Percentiles rank a stretch among this genome's conserved stretches.
Conservation (phyloP, 306 rosid species). For the Citrullus colocynthis region DNA sequence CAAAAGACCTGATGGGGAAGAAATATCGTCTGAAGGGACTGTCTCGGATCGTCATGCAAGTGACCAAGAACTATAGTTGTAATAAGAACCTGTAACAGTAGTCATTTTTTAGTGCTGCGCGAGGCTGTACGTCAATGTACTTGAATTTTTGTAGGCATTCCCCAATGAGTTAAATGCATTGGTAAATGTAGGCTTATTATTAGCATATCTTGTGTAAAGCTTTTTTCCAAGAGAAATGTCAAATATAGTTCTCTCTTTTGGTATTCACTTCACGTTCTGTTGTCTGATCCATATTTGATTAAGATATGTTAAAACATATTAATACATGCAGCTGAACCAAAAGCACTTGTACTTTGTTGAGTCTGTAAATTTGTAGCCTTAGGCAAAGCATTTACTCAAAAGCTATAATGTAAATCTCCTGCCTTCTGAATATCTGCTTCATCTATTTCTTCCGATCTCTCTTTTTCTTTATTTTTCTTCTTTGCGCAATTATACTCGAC, state of each 20-base stretch:
- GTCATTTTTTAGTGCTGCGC: slow-evolving; percentile 46
- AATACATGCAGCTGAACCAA: background rate
- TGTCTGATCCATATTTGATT: background rate
- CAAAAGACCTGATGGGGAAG: slow-evolving; percentile 42
- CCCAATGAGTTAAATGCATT: slow-evolving; percentile 38
- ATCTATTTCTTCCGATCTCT: background rate
- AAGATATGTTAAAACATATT: background rate
- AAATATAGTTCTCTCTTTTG: slow-evolving; percentile 57
- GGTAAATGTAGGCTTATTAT: slow-evolving; percentile 36
- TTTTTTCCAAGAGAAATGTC: slow-evolving; percentile 45
- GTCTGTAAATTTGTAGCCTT: background rate
- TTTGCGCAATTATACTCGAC: background rate
- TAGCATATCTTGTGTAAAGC: slow-evolving; percentile 55
- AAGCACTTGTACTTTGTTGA: background rate
- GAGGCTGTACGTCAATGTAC: slow-evolving; percentile 49
- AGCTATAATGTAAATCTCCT: background rate
- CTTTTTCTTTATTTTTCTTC: no score
- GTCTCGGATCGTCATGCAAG: slow-evolving; percentile 69
- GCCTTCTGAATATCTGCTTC: background rate
- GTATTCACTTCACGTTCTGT: background rate
- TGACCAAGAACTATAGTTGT: slow-evolving; percentile 56
- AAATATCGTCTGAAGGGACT: slow-evolving; percentile 84
- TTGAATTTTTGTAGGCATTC: slow-evolving; percentile 79
- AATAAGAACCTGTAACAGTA: slow-evolving; percentile 21
- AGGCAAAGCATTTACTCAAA: background rate